Evolutionary conservation across 768 basidiomycete species (phyloP).

Genomic region (Podaxis sp.): DNA sequence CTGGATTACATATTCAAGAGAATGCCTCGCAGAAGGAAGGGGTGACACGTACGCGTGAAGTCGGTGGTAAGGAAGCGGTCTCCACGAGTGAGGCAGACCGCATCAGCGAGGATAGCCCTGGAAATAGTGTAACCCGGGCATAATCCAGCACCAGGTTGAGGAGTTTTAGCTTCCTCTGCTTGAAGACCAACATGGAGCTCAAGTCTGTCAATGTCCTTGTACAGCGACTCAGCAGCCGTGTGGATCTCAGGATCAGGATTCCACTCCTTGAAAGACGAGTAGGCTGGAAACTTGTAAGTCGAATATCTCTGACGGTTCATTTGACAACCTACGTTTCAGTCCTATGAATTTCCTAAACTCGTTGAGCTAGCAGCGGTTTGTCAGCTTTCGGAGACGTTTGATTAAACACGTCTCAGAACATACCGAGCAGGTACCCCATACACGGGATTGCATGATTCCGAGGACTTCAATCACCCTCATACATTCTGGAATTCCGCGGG

Average conservation of each 20-base stretch:
- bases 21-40: not conserved
- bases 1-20: slow-evolving; percentile 30
- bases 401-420: slow-evolving; percentile 21
- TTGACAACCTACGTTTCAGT: slow-evolving; percentile 52
- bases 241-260: slow-evolving; percentile 59
- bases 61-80: slow-evolving; percentile 80
- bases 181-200: slow-evolving; percentile 77
- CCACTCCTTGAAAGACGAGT: slow-evolving; percentile 68
- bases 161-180: slow-evolving; percentile 69
- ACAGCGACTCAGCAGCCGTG: slow-evolving; percentile 62
- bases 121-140: slow-evolving; percentile 86
- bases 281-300: slow-evolving; percentile 39
- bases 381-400: slow-evolving; percentile 10
- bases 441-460: slow-evolving; percentile 63
- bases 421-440: slow-evolving; percentile 74
- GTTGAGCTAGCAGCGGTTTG: slow-evolving; percentile 45
- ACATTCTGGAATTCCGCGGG: slow-evolving; percentile 66
- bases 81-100: slow-evolving; percentile 72
- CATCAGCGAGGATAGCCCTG: slow-evolving; percentile 80
- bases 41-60: slow-evolving; percentile 60
- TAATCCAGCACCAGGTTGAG: slow-evolving; percentile 68
- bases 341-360: slow-evolving; percentile 75
- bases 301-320: not conserved
- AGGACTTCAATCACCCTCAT: slow-evolving; percentile 70
- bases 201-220: slow-evolving; percentile 73